phyloP scores from a whole-genome alignment of 345 rosid species.

The Melastoma malabathricum region DNA sequence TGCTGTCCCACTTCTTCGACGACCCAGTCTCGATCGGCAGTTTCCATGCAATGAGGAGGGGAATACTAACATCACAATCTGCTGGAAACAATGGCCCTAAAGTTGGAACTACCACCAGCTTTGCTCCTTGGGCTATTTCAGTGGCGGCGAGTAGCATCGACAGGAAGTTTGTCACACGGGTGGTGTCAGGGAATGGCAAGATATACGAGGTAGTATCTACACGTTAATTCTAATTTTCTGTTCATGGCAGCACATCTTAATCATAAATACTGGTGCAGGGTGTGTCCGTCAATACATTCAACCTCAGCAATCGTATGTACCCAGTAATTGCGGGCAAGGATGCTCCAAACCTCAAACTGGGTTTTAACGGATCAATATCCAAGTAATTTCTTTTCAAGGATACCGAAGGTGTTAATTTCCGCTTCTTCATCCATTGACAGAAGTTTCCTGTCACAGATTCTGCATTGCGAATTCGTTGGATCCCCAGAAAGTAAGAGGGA shows the following conservation, averaged over 20 bases:
- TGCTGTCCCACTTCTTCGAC: conserved; percentile 7
- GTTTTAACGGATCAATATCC: not conserved
- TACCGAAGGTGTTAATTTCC: no score
- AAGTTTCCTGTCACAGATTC: no score
- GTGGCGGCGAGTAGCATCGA: conserved; percentile 34
- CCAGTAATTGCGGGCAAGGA: conserved; percentile 13
- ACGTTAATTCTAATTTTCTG: not conserved
- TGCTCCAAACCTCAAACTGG: conserved; percentile 9
- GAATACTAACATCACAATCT: conserved; percentile 19
- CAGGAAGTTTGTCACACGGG: conserved; percentile 19
- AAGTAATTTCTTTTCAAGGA: conserved; percentile 6
- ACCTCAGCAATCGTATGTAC: conserved; percentile 3
- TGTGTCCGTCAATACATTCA: conserved; percentile 15
- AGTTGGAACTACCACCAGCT: conserved; percentile 2
- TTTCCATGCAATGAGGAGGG: conserved; percentile 21
- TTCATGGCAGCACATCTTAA: no score
- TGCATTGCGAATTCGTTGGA: no score
- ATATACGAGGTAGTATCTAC: conserved; percentile 10
- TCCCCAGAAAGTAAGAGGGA: no score
- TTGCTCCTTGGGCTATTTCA: conserved; percentile 26
- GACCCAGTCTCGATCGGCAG: conserved; percentile 23
- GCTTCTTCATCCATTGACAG: no score
- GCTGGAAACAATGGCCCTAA: conserved; percentile 17
- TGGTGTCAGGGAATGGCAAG: conserved; percentile 24
- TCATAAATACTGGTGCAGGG: conserved; percentile 1